Evolutionary conservation across 148 eudicot species (phyloP).

Genomic region (Camellia japonica): DNA sequence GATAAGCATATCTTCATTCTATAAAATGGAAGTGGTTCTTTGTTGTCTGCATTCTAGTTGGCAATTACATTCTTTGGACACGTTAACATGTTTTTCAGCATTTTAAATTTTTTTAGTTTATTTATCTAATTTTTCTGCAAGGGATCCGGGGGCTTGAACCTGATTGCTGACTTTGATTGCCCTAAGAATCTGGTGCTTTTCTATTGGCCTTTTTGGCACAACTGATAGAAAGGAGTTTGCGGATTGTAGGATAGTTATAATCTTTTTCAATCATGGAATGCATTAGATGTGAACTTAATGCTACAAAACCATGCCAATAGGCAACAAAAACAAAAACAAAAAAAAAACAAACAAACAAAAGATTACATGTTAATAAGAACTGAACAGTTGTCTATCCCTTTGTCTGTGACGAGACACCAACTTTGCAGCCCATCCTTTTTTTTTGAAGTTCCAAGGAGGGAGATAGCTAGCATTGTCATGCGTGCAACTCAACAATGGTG

Average conservation of each 20-base stretch:
- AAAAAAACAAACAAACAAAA: not conserved
- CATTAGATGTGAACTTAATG: not conserved
- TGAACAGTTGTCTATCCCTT: constrained; percentile 10
- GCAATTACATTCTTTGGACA: not conserved
- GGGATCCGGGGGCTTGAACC: too few species aligned
- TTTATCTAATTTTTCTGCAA: too few species aligned
- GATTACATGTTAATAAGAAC: not conserved
- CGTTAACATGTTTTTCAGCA: not conserved
- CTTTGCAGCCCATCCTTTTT: not conserved
- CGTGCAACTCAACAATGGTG: not conserved
- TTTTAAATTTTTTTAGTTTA: too few species aligned
- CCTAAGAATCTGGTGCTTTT: too few species aligned
- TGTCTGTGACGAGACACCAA: not conserved
- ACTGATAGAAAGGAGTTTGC: too few species aligned
- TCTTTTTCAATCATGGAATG: too few species aligned
- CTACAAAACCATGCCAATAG: not conserved
- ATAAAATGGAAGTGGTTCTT: not conserved
- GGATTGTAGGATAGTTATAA: too few species aligned
- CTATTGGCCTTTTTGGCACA: too few species aligned
- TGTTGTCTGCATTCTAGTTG: not conserved
- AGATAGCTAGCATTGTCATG: not conserved
- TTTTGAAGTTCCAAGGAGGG: not conserved
- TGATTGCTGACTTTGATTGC: too few species aligned
- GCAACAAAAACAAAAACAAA: not conserved
- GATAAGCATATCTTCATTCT: constrained; percentile 5